phyloP scores from a whole-genome alignment of 345 rosid species.

The Reutealis trisperma region DNA sequence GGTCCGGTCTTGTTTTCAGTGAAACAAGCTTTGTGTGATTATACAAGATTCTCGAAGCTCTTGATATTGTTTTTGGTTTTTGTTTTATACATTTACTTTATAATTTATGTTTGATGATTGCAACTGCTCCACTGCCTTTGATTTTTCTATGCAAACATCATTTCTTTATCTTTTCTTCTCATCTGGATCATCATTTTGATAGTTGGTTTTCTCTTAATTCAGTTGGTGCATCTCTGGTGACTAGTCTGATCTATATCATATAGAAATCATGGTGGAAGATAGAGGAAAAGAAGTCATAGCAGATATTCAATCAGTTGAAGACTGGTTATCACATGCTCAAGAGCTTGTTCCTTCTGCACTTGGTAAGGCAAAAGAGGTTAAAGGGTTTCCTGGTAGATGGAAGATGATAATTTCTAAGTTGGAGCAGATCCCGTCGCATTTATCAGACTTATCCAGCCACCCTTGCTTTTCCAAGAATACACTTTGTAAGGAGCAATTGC shows the following conservation, averaged over 20 bases:
- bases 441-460: conserved; percentile 87
- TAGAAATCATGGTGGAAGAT: conserved; percentile 56
- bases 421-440: conserved; percentile 75
- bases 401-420: conserved; percentile 74
- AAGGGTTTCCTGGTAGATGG: conserved; percentile 81
- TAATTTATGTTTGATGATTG: conserved; percentile 45
- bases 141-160: conserved; percentile 35
- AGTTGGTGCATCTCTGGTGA: conserved; percentile 30
- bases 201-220: conserved; percentile 30
- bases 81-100: conserved; percentile 26
- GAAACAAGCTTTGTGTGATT: conserved; percentile 45
- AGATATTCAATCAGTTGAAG: conserved; percentile 56
- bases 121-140: conserved; percentile 69
- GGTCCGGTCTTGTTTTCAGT: conserved; percentile 50
- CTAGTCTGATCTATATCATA: conserved; percentile 32
- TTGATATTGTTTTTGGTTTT: conserved; percentile 35
- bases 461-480: conserved; percentile 88
- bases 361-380: conserved; percentile 57
- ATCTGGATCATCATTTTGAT: conserved; percentile 33
- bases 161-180: conserved; percentile 19
- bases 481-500: conserved; percentile 85
- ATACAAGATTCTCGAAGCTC: conserved; percentile 57
- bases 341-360: conserved; percentile 72
- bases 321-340: conserved; percentile 66
- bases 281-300: conserved; percentile 25